Conservation (phyloP, 345 rosid genomes). For the Geranium brycei region DNA sequence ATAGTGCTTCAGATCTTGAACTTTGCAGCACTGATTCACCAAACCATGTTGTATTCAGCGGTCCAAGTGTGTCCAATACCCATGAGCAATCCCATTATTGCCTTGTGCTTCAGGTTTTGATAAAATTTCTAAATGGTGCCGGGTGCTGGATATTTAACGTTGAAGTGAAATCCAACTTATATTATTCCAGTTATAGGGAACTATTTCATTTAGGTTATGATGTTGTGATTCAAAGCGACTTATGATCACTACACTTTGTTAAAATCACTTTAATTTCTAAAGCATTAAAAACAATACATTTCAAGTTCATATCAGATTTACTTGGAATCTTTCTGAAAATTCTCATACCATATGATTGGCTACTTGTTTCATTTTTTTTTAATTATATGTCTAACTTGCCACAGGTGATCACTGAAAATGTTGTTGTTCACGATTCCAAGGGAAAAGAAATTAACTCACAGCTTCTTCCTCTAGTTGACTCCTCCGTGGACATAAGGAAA, state of each 20-base stretch:
- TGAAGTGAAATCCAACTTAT: too few species aligned
- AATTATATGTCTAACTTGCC: conserved; percentile 10
- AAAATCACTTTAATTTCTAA: not conserved
- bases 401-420: conserved; percentile 53
- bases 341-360: not conserved
- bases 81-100: not conserved
- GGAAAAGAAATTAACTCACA: conserved; percentile 79
- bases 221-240: not conserved
- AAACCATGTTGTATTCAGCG: not conserved
- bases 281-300: not conserved
- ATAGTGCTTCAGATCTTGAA: conserved; percentile 3
- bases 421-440: conserved; percentile 59
- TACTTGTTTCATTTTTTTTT: conserved; percentile 2
- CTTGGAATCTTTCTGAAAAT: not conserved
- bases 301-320: not conserved
- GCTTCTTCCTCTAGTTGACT: conserved; percentile 60
- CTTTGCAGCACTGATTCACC: not conserved
- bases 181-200: not conserved
- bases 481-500: conserved; percentile 40
- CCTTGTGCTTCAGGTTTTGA: not conserved
- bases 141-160: too few species aligned
- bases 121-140: too few species aligned
- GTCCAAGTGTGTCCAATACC: not conserved
- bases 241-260: not conserved
- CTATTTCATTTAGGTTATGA: too few species aligned